Evolutionary conservation across 176 grass and related monocot species (phyloP), one percentile per base, ranked within the genome.

Genomic region (Lolium perenne): DNA sequence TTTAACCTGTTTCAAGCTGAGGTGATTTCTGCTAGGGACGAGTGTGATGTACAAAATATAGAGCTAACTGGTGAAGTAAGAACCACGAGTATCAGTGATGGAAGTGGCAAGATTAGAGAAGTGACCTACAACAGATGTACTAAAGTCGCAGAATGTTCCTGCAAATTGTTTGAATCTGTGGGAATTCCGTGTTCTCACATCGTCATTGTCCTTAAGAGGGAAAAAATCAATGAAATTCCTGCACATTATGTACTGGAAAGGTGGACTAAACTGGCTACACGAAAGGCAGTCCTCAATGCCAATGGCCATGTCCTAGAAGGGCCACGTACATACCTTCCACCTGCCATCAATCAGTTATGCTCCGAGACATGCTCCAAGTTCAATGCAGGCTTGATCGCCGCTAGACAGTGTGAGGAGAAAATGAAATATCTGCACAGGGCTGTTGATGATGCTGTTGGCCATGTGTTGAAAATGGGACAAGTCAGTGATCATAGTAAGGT

Each of bases 201-300:
- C 71, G 50, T 50, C 71, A 49, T 74, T 74, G 46, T 50, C 46
- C 21, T 74, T 7, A 74, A 74, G 21, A 16, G 46, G 21, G 21
- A 74, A 14, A 68, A 41, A 4, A 10, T 40, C 0, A 17, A 69
- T 1, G 35, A 69, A 18, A 49, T 74, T 23, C 21, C 46, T 16
- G 7, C 0, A 1, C 45, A 74, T 74, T 50, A 25, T 50, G 46
- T 74, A 50, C 21, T 74, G 12, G n/a, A 74, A 4, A 74, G 71
- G 46, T 74, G 71, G 71, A 74, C 71, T 50, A 74, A 74, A 49
- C 12, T 74, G 21, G 71, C 71, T 74, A 74, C 71, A 49, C 11
- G 6, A 12, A 50, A 23, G n/a, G 21, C 23, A 13, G 6, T 7
- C n/a, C 21, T 49, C 16, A 32, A 68, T 17, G 14, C 43, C 13